Evolutionary conservation across 1,284 basidiomycete genomes (phyloP), one percentile per base, ranked within the genome.

Genomic region (Cutaneotrichosporon sp.): DNA sequence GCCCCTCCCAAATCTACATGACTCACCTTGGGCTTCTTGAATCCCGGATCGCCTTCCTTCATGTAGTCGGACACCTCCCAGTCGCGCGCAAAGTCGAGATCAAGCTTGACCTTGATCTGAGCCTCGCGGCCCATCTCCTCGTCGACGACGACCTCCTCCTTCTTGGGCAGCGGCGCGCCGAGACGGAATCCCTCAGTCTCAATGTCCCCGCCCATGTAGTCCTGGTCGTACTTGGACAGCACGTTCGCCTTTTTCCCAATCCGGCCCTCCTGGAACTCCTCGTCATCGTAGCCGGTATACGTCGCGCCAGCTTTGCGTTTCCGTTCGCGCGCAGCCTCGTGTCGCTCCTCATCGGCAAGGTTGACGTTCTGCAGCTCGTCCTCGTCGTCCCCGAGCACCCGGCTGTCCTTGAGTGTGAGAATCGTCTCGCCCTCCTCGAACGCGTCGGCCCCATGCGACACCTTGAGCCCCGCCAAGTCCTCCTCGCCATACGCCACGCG

Each of bases 261-360:
- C 32, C 86, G 85, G 25, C 82, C 81, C 16, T 77, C 72, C 22
- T 71, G 76, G 60, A 94, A 92, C 66, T 97, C 93, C 3, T 96
- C 91, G 64, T 99, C 94, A 66, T 99, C 94, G 68, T 92, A 91
- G 20, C 94, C 94, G 0, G 89, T 94, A 68, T 98, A 99, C 65
- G 88, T 84, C 19, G 60, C 65, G 39, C 83, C 82, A 41, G 84
- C 87, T 76, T 94, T 96, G 49, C 87, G 87, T 75, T 96, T 96
- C 34, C 80, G 51, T 84, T 87, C 77, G 85, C 85, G 66, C 1
- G 67, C 66, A 3, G 68, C 72, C 69, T 87, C 83, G 20, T 82
- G 82, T 10, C 81, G 82, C 64, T 92, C 90, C 43, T 82, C 81
- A 69, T 96, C 91, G 0, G 88, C 90, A 77, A 97, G 82, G 62